phyloP scores from a whole-genome alignment of 176 grass and related monocot species.

The Triticum dicoccoides region DNA sequence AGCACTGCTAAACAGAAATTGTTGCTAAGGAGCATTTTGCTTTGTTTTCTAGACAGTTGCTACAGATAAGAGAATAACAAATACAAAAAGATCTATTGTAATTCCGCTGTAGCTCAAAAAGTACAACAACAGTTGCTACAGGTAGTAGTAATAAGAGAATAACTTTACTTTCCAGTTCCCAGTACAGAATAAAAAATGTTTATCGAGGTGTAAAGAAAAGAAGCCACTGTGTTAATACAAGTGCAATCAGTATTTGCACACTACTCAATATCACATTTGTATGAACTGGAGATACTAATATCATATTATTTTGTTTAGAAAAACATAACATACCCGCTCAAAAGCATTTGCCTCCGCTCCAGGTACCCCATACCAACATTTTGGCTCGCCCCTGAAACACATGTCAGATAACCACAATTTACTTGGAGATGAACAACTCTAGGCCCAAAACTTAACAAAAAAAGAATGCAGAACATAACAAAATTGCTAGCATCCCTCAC shows the following conservation, averaged over 20 bases:
- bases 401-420: slow-evolving; percentile 37
- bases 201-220: not conserved
- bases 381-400: slow-evolving; percentile 87
- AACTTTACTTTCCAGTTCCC: slow-evolving; percentile 1
- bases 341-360: slow-evolving; percentile 79
- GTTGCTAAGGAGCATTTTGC: not conserved
- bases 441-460: slow-evolving; percentile 11
- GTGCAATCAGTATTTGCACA: not conserved
- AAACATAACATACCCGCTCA: slow-evolving; percentile 71
- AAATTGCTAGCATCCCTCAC: not conserved
- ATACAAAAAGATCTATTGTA: not conserved
- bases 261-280: not conserved
- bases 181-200: not conserved
- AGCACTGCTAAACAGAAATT: slow-evolving; percentile 17
- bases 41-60: not conserved
- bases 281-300: not conserved
- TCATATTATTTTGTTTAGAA: not conserved
- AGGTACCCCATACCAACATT: slow-evolving; percentile 98
- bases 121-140: not conserved
- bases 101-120: not conserved
- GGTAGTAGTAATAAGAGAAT: not conserved
- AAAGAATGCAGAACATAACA: not conserved
- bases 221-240: slow-evolving; percentile 4
- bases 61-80: not conserved
- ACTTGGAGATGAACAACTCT: slow-evolving; percentile 7